A percentile compares a stretch with the other conserved stretches of the same genome.
These are phyloP conservation scores for Russula earlei DNA, from an alignment of 768 basidiomycete genomes.

Conservation along the genomic window DNA sequence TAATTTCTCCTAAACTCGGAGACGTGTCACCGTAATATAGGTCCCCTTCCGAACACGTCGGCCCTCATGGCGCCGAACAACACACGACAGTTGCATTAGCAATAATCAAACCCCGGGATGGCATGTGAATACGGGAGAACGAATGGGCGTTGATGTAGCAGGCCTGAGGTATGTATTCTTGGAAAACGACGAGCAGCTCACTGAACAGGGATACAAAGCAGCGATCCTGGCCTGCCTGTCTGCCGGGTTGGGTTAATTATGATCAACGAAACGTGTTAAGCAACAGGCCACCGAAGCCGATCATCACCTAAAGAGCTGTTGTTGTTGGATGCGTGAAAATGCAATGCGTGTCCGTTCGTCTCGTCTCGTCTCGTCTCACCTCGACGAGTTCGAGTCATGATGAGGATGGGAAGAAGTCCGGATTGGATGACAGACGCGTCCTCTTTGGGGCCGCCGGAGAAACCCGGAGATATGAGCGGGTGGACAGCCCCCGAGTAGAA, in stretches of 20 bases:
- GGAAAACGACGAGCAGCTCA: not conserved
- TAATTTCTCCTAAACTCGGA: not conserved
- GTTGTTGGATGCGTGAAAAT: not conserved
- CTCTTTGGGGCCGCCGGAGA: not conserved
- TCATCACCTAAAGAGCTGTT: not conserved
- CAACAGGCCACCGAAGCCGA: not conserved
- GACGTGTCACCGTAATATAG: conserved; percentile 10
- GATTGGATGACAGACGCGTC: not conserved
- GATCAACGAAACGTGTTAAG: not conserved
- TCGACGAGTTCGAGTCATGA: too few relatives aligned
- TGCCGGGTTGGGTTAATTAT: not conserved
- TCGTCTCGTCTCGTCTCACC: too few relatives aligned
- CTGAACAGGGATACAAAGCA: not conserved
- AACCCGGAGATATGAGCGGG: not conserved
- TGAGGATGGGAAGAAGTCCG: too few relatives aligned
- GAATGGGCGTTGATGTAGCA: not conserved
- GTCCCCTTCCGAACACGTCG: conserved; percentile 12
- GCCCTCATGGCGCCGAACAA: not conserved
- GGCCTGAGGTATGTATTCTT: not conserved
- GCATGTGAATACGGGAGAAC: not conserved
- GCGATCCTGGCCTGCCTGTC: not conserved
- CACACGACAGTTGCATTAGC: not conserved
- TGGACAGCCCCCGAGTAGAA: not conserved
- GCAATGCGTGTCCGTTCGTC: conserved; percentile 1
- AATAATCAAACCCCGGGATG: not conserved